A percentile compares a stretch with the other conserved stretches of the same genome.
These are phyloP conservation scores for Claviceps africana DNA, from an alignment of 2,329 filamentous ascomycete genomes.

Conservation along the genomic window DNA sequence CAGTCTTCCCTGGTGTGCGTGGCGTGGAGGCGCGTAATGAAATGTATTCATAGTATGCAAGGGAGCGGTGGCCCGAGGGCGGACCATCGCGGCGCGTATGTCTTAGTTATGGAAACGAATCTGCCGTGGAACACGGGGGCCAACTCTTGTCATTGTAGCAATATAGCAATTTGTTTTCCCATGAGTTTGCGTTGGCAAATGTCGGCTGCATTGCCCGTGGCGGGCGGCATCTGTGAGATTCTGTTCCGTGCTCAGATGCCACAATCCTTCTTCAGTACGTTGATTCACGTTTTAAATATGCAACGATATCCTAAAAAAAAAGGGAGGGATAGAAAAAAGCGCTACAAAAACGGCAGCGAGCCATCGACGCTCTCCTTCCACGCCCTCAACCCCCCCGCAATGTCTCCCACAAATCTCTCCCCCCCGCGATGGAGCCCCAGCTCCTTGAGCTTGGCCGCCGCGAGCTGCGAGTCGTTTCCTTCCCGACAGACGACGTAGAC, in stretches of 20 bases:
- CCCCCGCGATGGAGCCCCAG: constrained; percentile 38
- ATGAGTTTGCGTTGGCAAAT: too few species aligned
- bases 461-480: constrained; percentile 67
- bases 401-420: constrained; percentile 51
- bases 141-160: not conserved
- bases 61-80: not conserved
- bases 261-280: too few species aligned
- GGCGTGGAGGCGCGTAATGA: not conserved
- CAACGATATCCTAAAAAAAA: not conserved
- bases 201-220: too few species aligned
- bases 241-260: too few species aligned
- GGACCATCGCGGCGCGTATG: too few species aligned
- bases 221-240: too few species aligned
- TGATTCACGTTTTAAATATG: too few species aligned
- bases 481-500: constrained; percentile 62
- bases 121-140: too few species aligned
- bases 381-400: constrained; percentile 55
- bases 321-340: not conserved
- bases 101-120: too few species aligned
- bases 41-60: not conserved
- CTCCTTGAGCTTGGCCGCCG: constrained; percentile 50
- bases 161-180: not conserved
- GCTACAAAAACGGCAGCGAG: constrained; percentile 37
- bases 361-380: constrained; percentile 58
- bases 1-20: not conserved